Evolutionary conservation across 1,284 basidiomycete genomes (phyloP).

Genomic region (Butyriboletus appendiculatus): DNA sequence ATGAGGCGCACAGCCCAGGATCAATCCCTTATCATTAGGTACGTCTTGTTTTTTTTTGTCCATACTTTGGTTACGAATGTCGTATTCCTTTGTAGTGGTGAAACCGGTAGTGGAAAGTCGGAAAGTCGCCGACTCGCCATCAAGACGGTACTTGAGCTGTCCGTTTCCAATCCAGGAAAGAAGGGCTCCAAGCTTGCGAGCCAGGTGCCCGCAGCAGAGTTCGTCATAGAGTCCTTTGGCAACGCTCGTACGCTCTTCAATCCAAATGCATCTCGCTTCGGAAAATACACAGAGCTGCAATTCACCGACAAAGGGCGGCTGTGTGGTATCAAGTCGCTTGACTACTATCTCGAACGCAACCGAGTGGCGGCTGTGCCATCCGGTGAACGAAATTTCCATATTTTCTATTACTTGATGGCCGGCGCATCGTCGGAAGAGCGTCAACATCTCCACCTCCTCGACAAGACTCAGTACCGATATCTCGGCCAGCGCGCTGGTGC

Average conservation of each 20-base stretch:
- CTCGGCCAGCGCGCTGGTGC: slow-evolving; percentile 65
- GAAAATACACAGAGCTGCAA: slow-evolving; percentile 94
- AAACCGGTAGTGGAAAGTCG: slow-evolving; percentile 92
- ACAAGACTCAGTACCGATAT: slow-evolving; percentile 82
- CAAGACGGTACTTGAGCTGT: slow-evolving; percentile 87
- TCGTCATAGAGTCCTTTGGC: slow-evolving; percentile 93
- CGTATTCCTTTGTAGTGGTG: slow-evolving; percentile 58
- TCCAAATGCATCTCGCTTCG: slow-evolving; percentile 88
- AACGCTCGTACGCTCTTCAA: slow-evolving; percentile 90
- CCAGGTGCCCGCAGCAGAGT: slow-evolving; percentile 92
- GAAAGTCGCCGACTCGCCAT: slow-evolving; percentile 90
- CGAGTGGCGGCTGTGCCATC: slow-evolving; percentile 79
- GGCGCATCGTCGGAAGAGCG: slow-evolving; percentile 89
- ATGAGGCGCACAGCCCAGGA: slow-evolving; percentile 95
- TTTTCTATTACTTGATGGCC: slow-evolving; percentile 94
- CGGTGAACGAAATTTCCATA: slow-evolving; percentile 95
- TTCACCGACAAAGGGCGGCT: slow-evolving; percentile 90
- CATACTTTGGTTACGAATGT: not conserved
- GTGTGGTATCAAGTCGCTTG: slow-evolving; percentile 91
- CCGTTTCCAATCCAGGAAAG: slow-evolving; percentile 88
- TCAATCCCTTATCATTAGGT: slow-evolving; percentile 87
- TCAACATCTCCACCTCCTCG: slow-evolving; percentile 80
- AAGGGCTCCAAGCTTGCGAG: slow-evolving; percentile 86
- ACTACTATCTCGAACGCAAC: slow-evolving; percentile 94
- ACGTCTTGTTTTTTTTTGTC: slow-evolving; percentile 6